Base-by-base conservation (phyloP, 371 early-diverging fungal species). In the Blakeslea trispora region DNA sequence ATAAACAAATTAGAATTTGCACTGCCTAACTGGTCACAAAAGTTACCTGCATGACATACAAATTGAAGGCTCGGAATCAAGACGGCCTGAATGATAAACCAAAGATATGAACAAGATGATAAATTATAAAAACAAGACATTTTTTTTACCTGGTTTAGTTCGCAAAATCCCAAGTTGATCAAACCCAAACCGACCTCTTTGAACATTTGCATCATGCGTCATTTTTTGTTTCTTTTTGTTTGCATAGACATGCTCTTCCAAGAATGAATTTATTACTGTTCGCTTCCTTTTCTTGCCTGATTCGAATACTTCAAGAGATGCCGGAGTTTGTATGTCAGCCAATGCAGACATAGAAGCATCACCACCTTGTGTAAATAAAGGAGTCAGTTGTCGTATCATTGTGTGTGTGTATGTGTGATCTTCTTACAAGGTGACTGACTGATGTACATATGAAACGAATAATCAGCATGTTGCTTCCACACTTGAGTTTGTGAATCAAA, bases 21-120 rank as follows among this genome's bases (percentile, higher is more conserved):
- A 28, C 28, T 28, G 28, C 7, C 28, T 28, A 49, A 10, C 44
- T 22, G 14, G 32, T 42, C 3, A 50, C 2, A 40, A n/a, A 39
- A 14, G 13, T 53, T 68, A 84, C 86, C 84, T 88, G 77, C 94
- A 94, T 15, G 91, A 90, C 92, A 94, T 91, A 64, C 84, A 89
- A 22, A 83, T 55, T 0, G 89, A 87, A 14, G 91, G 90, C 41
- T 89, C 89, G 17, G 91, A 83, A 67, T 92, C 92, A 3, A 78
- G 58, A 15, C 92, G 74, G 14, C 89, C 87, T 63, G 8, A 55
- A 45, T 39, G 23, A 42, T 9, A 54, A 31, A n/a, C 47, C 41
- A 45, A 6, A 48, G 35, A 14, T 35, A 50, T 24, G 23, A 24
- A 35, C n/a, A 31, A 53, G 8, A 7, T 49, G 14, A 19, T 18